Evolutionary conservation across 345 rosid genomes (phyloP), one percentile per base, ranked within the genome.

Genomic region (Arabidopsis suecica): DNA sequence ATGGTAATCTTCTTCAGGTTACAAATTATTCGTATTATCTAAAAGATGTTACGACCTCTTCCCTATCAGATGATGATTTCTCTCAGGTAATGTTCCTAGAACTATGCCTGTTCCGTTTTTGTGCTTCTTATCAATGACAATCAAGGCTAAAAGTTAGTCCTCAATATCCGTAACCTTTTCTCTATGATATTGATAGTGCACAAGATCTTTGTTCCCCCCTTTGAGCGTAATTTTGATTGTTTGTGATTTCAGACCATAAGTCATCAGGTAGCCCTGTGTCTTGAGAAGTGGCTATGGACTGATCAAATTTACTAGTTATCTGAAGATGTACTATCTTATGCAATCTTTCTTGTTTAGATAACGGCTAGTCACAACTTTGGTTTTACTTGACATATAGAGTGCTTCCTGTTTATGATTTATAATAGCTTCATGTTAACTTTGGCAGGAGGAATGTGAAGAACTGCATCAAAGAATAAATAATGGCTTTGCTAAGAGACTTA

Each of bases 391-490:
- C 42, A 50, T 8, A 12, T 49, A 5, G 32, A 28, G 1, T 51
- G 58, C 38, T 71, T 9, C 8, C 40, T n/a, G 9, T 77, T 32
- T 59, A 18, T 18, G 28, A 37, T 1, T 66, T 62, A 12, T 71
- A 60, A 53, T 64, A 67, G 69, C 51, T 48, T 57, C 77, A 61
- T 32, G 20, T 80, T 57, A 78, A 61, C 22, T 69, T 72, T 72
- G 79, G 80, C 84, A 93, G 97, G 96, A 88, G 80, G 96, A 93
- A 81, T 91, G 97, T 33, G 84, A 80, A 58, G 98, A 91, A 71
- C 70, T 91, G 77, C 58, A 11, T 53, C 83, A 79, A 72, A 86
- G 90, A 69, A 72, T 91, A 12, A 86, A 80, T 69, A 83, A 79
- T 73, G 89, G 96, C 34, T 80, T 68, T 73, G 83, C 80, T 50